phyloP scores from a whole-genome alignment of 305 asterid genomes.

The Nicotiana rustica region DNA sequence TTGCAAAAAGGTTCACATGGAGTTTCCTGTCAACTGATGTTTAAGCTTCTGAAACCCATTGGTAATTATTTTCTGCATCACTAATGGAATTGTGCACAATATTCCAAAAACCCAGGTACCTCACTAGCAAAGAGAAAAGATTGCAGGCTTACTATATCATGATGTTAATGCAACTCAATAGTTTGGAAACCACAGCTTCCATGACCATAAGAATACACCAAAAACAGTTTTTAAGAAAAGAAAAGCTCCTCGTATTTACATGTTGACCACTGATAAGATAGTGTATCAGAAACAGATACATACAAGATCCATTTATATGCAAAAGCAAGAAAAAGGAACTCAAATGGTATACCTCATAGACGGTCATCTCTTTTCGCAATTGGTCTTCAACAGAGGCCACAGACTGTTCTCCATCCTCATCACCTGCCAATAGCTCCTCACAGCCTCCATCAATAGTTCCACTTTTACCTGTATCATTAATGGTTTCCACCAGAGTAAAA shows the following conservation, averaged over 20 bases:
- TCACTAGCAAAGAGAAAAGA: conserved; percentile 13
- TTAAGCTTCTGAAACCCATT: conserved; percentile 16
- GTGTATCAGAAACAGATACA: not conserved
- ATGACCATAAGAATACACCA: not conserved
- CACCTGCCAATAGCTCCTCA: conserved; percentile 84
- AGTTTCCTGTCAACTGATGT: conserved; percentile 19
- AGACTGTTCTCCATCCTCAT: conserved; percentile 83
- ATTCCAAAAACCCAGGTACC: not conserved
- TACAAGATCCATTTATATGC: not conserved
- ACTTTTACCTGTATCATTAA: conserved; percentile 66
- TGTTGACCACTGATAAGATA: not conserved
- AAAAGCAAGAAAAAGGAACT: conserved; percentile 27
- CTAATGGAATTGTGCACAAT: not conserved
- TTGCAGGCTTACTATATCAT: not conserved
- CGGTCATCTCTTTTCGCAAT: conserved; percentile 90
- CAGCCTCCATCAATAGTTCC: conserved; percentile 58
- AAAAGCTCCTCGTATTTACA: not conserved
- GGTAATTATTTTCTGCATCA: not conserved
- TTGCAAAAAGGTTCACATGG: conserved; percentile 2
- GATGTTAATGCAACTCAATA: not conserved
- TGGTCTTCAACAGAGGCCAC: conserved; percentile 96
- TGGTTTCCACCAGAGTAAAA: conserved; percentile 75
- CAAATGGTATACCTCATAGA: conserved; percentile 72
- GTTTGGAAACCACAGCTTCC: not conserved
- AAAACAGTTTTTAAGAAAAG: not conserved